These are phyloP conservation scores for Aspergillus incahuasiensis DNA, from an alignment of 495 filamentous ascomycete species.

Conservation along the genomic window DNA sequence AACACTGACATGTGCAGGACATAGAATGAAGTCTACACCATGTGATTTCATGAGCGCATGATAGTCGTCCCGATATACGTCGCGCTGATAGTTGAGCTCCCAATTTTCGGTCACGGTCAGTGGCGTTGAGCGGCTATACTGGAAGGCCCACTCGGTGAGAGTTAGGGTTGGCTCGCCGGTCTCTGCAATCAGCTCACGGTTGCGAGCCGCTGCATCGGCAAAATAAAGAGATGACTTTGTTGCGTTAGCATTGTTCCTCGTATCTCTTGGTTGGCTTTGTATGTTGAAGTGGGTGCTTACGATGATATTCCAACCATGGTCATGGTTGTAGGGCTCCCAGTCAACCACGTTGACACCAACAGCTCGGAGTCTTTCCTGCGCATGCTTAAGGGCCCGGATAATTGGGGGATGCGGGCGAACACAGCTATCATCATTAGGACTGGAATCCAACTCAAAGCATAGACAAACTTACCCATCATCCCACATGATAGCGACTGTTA, in stretches of 20 bases:
- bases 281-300: constrained; percentile 22
- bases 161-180: constrained; percentile 55
- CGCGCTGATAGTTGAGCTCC: constrained; percentile 44
- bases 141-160: constrained; percentile 53
- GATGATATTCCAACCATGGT: constrained; percentile 55
- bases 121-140: constrained; percentile 43
- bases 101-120: constrained; percentile 40
- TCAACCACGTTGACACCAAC: constrained; percentile 56
- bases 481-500: constrained; percentile 66
- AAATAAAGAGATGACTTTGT: constrained; percentile 49
- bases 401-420: constrained; percentile 67
- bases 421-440: not conserved
- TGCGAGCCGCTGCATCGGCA: constrained; percentile 47
- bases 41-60: constrained; percentile 55
- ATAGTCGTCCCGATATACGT: constrained; percentile 56
- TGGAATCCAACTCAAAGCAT: not conserved
- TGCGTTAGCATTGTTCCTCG: constrained; percentile 1
- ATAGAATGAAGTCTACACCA: constrained; percentile 66
- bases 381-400: constrained; percentile 50
- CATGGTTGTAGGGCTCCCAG: constrained; percentile 62
- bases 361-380: constrained; percentile 50
- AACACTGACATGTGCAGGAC: constrained; percentile 54
- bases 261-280: not conserved
- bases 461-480: constrained; percentile 52
- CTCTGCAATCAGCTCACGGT: constrained; percentile 37